Base-by-base conservation (phyloP, 805 yeast species). In the Naumovozyma castellii region DNA sequence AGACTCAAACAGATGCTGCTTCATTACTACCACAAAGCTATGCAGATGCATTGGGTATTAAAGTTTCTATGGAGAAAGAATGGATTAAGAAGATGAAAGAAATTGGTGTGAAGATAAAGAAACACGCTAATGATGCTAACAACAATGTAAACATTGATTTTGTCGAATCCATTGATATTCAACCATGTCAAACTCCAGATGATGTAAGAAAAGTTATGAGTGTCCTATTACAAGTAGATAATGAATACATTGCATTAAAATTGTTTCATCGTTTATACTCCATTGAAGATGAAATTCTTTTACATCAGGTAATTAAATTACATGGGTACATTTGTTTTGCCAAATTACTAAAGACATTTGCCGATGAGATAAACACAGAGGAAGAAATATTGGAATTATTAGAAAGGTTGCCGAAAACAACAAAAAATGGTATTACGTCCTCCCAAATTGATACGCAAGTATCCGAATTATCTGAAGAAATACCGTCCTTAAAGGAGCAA, bases 1-100 rank as follows among this genome's bases (percentile, higher is more conserved):
- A 87, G 61, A 90, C 95, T 2, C 98, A 92, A 65, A 87, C 97
- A 2, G 95, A 87, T 50, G 84, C 90, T 25, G 90, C 90, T 1
- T 71, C 84, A 31, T 65, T 85, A 42, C 69, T 90, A 37, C 96
- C 97, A 2, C 90, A 84, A 46, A 74, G 78, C 18, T 72, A 83
- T 28, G 77, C 92, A 8, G 94, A 84, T 45, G 97, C 96, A 0
- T 69, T 92, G 35, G 95, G 95, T 15, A 80, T 88, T 8, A 67
- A 74, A 12, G 65, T 74, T 1, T 70, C 71, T 18, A 77, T 76
- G 45, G 95, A 85, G 56, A 80, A 78, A 52, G 76, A 69, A 41
- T 82, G 88, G 80, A 62, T 83, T 43, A 75, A 75, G 57, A 70
- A 68, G 48, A 80, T 78, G 64, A 75, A 73, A 51, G 62, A 63